These are phyloP conservation scores for Vanrija sp. DNA, from an alignment of 1,284 basidiomycete genomes.

Conservation along the genomic window DNA sequence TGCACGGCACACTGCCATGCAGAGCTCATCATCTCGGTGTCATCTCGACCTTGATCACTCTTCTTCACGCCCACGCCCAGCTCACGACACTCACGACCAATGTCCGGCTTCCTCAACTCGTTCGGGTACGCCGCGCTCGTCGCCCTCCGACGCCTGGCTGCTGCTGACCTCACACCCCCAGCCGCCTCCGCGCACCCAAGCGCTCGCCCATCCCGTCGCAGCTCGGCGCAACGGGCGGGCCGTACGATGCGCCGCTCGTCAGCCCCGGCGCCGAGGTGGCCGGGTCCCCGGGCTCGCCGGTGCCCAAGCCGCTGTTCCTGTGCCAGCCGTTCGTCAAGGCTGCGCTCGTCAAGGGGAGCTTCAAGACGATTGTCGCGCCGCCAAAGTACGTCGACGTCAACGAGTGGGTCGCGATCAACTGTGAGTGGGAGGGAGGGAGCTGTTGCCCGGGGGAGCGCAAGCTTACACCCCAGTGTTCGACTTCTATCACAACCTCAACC, in stretches of 20 bases:
- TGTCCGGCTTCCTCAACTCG: slow-evolving; percentile 47
- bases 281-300: slow-evolving; percentile 13
- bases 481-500: slow-evolving; percentile 94
- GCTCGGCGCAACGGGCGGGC: slow-evolving; percentile 18
- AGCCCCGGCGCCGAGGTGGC: slow-evolving; percentile 36
- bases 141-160: too few relatives aligned
- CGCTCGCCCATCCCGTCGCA: slow-evolving; percentile 33
- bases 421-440: slow-evolving; percentile 55
- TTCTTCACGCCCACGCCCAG: background rate
- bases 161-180: slow-evolving; percentile 21
- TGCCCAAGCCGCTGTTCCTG: slow-evolving; percentile 67
- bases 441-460: background rate
- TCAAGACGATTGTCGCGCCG: slow-evolving; percentile 96
- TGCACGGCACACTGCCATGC: too few relatives aligned
- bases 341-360: slow-evolving; percentile 94
- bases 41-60: background rate
- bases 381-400: slow-evolving; percentile 96
- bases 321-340: slow-evolving; percentile 94
- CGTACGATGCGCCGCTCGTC: slow-evolving; percentile 38
- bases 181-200: slow-evolving; percentile 47
- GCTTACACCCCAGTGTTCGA: slow-evolving; percentile 66
- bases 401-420: slow-evolving; percentile 98
- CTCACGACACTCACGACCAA: slow-evolving; percentile 5
- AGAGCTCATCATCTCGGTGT: too few relatives aligned
- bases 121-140: slow-evolving; percentile 35